Evolutionary conservation across 495 filamentous ascomycete genomes (phyloP).

Genomic region (Aspergillus baeticus): DNA sequence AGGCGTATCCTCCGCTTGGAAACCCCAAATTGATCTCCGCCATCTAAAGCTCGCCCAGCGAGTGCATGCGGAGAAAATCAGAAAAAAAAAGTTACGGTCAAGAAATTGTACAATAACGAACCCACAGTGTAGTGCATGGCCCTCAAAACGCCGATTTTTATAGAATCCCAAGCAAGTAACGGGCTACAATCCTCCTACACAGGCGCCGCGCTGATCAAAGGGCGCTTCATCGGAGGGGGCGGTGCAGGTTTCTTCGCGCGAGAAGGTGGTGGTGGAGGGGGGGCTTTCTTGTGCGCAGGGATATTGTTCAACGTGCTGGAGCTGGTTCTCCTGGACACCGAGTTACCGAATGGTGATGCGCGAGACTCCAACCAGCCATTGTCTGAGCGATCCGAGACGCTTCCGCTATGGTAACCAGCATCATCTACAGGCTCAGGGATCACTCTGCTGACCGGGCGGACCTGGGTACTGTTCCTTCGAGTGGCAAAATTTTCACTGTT

Average conservation of each 20-base stretch:
- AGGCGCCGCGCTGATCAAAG: slow-evolving; percentile 33
- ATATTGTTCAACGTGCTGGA: slow-evolving; percentile 44
- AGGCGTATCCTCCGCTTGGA: background rate
- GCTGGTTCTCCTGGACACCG: slow-evolving; percentile 56
- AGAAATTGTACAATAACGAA: slow-evolving; percentile 8
- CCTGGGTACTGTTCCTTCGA: slow-evolving; percentile 40
- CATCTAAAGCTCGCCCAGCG: slow-evolving; percentile 9
- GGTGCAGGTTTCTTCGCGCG: slow-evolving; percentile 76
- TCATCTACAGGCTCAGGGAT: slow-evolving; percentile 62
- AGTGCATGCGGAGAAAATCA: slow-evolving; percentile 10
- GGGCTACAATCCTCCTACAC: slow-evolving; percentile 14
- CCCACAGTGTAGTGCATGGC: background rate
- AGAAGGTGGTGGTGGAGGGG: slow-evolving; percentile 81
- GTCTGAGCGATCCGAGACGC: slow-evolving; percentile 58
- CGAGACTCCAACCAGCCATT: slow-evolving; percentile 58
- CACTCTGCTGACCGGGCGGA: slow-evolving; percentile 40
- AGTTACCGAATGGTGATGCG: slow-evolving; percentile 60
- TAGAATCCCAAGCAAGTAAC: background rate
- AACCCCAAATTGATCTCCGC: background rate
- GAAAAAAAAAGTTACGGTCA: background rate
- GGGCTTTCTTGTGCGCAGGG: slow-evolving; percentile 60
- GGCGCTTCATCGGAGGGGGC: slow-evolving; percentile 50
- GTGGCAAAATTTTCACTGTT: slow-evolving; percentile 54
- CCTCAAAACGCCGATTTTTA: background rate
- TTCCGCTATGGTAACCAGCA: slow-evolving; percentile 49